Conservation (phyloP, 768 basidiomycete species). For the Postia placenta region DNA sequence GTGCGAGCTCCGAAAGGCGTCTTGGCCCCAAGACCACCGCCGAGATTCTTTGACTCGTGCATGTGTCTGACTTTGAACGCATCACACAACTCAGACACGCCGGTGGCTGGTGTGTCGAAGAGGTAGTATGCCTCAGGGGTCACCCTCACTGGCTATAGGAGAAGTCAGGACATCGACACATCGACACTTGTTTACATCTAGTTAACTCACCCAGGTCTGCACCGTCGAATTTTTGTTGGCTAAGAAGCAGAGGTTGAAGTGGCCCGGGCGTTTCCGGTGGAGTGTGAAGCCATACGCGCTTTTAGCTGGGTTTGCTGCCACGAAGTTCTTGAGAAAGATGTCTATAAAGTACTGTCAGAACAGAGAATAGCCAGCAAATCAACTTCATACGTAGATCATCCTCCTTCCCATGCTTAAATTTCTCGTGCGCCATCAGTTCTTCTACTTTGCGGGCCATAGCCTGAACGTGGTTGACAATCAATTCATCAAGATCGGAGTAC, state of each 20-base stretch:
- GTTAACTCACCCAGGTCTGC: constrained; percentile 76
- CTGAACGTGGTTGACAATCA: constrained; percentile 95
- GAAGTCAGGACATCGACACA: not conserved
- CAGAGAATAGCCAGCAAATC: constrained; percentile 1
- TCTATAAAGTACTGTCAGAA: not conserved
- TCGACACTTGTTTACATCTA: not conserved
- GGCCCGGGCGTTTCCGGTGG: constrained; percentile 85
- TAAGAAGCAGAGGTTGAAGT: constrained; percentile 90
- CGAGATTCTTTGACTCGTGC: constrained; percentile 68
- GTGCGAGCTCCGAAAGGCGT: constrained; percentile 84
- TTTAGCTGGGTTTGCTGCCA: constrained; percentile 89
- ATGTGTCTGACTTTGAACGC: constrained; percentile 92
- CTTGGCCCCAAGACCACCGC: constrained; percentile 51
- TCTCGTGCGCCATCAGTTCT: constrained; percentile 92
- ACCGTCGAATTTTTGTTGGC: constrained; percentile 87
- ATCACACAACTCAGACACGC: constrained; percentile 90
- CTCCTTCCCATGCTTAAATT: constrained; percentile 84
- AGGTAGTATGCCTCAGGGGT: constrained; percentile 86
- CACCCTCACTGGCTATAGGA: constrained; percentile 70
- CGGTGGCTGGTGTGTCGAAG: constrained; percentile 84
- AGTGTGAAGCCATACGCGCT: constrained; percentile 95
- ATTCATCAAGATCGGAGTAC: constrained; percentile 92
- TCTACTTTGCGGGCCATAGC: constrained; percentile 91
- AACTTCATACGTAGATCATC: constrained; percentile 81
- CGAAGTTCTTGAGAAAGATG: constrained; percentile 78